Conservation (phyloP, 1,139 yeast genomes). For the Suhomyces chickasaworum region DNA sequence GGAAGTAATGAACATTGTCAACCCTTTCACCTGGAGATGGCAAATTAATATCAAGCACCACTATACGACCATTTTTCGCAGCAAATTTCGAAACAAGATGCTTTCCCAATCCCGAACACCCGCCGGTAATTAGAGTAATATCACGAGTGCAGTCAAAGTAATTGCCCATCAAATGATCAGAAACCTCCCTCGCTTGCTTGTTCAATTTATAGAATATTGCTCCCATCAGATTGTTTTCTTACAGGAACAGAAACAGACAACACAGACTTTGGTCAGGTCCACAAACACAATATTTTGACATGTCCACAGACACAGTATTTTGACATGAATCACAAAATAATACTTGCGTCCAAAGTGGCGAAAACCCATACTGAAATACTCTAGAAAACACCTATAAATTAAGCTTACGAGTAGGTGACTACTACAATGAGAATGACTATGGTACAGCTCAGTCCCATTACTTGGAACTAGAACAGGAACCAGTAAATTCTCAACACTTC, state of each 20-base stretch:
- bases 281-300: background rate
- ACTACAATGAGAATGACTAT: no score
- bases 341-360: no score
- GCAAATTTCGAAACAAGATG: constrained; percentile 55
- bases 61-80: constrained; percentile 47
- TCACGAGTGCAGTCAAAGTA: constrained; percentile 54
- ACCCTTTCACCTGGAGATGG: constrained; percentile 50
- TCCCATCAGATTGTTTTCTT: constrained; percentile 2
- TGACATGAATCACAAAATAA: no score
- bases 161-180: constrained; percentile 50
- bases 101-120: constrained; percentile 72
- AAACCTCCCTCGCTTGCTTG: constrained; percentile 30
- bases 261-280: background rate
- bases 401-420: no score
- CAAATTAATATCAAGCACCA: constrained; percentile 60
- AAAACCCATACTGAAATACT: no score
- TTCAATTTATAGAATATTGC: constrained; percentile 24
- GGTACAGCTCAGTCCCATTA: no score
- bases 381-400: no score
- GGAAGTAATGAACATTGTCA: constrained; percentile 52
- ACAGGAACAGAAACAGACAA: background rate
- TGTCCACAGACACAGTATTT: no score
- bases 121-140: constrained; percentile 81
- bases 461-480: no score
- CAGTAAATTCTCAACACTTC: no score